phyloP scores from a whole-genome alignment of 768 basidiomycete genomes.

The Amanita molliuscula region DNA sequence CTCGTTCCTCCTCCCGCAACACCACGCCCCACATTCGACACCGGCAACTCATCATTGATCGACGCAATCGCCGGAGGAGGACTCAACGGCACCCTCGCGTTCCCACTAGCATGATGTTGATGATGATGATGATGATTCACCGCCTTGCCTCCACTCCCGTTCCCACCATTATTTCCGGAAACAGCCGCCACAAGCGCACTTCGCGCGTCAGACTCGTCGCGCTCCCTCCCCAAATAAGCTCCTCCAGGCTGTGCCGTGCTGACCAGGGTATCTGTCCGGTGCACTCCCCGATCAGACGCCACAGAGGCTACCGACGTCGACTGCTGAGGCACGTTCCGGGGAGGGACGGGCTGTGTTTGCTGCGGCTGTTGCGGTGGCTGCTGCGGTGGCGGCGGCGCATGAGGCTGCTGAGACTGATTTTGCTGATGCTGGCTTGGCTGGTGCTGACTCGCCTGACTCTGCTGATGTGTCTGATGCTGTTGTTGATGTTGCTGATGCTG shows the following conservation, averaged over 20 bases:
- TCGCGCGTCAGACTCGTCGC: constrained; percentile 4
- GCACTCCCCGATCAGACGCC: constrained; percentile 14
- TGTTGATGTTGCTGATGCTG: constrained; percentile 12
- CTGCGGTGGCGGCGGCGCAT: neutral
- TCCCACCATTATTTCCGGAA: neutral
- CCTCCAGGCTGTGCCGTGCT: constrained; percentile 7
- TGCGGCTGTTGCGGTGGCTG: constrained; percentile 8
- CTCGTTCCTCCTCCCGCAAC: constrained; percentile 11
- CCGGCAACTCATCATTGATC: constrained; percentile 14
- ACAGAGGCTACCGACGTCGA: constrained; percentile 13
- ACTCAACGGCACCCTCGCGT: constrained; percentile 8
- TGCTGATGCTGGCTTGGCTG: too few species aligned
- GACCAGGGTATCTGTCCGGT: constrained; percentile 18
- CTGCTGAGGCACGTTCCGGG: constrained; percentile 7
- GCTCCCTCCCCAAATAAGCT: neutral
- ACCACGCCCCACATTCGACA: constrained; percentile 16
- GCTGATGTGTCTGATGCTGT: constrained; percentile 12
- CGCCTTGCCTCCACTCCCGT: neutral
- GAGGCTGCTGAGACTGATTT: constrained; percentile 5
- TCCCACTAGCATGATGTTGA: constrained; percentile 12
- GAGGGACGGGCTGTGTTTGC: constrained; percentile 12
- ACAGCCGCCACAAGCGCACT: constrained; percentile 5
- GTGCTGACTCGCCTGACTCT: constrained; percentile 7
- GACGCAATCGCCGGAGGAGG: constrained; percentile 6
- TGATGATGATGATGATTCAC: too few species aligned